A percentile compares a stretch with the other conserved stretches of the same genome.
phyloP scores from a whole-genome alignment of 805 yeast genomes.

The Barnettozyma pratensis region DNA sequence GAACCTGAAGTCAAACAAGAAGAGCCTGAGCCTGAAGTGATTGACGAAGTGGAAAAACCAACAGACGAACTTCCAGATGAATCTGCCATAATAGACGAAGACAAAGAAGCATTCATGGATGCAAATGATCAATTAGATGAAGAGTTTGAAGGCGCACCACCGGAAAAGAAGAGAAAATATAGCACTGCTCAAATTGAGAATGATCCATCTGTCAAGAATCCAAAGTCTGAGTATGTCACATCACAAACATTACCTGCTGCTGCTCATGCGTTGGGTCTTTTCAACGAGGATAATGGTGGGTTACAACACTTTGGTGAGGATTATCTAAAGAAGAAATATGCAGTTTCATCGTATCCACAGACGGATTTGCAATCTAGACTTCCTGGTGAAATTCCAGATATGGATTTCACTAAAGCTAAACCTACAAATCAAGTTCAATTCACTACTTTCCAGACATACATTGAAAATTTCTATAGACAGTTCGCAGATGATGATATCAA shows the following conservation, averaged over 20 bases:
- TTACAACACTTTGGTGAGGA: slow-evolving; percentile 67
- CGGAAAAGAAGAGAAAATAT: slow-evolving; percentile 12
- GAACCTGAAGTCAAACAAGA: slow-evolving; percentile 23
- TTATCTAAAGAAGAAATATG: slow-evolving; percentile 68
- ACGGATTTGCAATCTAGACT: slow-evolving; percentile 66
- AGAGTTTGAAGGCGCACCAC: not conserved
- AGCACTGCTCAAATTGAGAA: slow-evolving; percentile 34
- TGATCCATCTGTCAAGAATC: slow-evolving; percentile 60
- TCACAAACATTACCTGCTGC: slow-evolving; percentile 64
- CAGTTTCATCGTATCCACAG: slow-evolving; percentile 87
- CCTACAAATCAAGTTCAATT: slow-evolving; percentile 90
- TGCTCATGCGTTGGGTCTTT: slow-evolving; percentile 61
- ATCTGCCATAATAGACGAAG: slow-evolving; percentile 12
- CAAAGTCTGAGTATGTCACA: slow-evolving; percentile 69
- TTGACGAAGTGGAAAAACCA: not conserved
- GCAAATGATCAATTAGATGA: slow-evolving; percentile 10
- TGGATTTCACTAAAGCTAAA: slow-evolving; percentile 78
- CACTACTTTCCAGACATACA: slow-evolving; percentile 75
- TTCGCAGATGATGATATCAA: slow-evolving; percentile 78
- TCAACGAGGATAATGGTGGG: slow-evolving; percentile 52
- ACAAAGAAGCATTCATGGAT: slow-evolving; percentile 14
- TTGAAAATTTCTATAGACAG: slow-evolving; percentile 79
- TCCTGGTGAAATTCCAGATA: slow-evolving; percentile 86
- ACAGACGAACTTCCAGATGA: slow-evolving; percentile 1
- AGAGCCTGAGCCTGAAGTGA: not conserved